Evolutionary conservation across 1,139 yeast species (phyloP).

Genomic region (Saccharomyces hybrid): DNA sequence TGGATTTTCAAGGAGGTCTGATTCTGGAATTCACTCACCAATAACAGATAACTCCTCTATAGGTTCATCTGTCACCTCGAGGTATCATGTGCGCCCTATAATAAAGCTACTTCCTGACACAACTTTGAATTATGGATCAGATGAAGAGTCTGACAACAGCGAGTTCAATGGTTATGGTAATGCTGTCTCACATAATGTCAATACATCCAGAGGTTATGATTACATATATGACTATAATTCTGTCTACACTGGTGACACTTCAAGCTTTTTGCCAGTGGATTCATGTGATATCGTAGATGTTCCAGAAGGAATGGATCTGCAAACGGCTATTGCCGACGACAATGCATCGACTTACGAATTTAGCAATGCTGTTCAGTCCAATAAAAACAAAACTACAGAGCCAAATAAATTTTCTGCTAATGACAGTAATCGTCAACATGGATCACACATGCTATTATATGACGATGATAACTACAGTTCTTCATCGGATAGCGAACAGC

Average conservation of each 20-base stretch:
- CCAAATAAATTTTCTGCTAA: neutral
- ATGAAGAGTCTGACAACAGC: constrained; percentile 53
- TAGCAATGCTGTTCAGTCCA: constrained; percentile 6
- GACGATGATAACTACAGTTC: constrained; percentile 38
- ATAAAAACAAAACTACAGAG: neutral
- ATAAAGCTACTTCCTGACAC: constrained; percentile 79
- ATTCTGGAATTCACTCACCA: constrained; percentile 19
- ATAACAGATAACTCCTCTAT: constrained; percentile 31
- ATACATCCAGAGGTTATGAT: constrained; percentile 70
- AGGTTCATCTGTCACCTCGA: constrained; percentile 24
- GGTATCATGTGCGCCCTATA: constrained; percentile 36
- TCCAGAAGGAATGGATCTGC: constrained; percentile 34
- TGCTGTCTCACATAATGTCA: constrained; percentile 70
- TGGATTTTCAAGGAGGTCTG: constrained; percentile 26
- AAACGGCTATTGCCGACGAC: constrained; percentile 26
- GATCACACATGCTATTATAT: constrained; percentile 4
- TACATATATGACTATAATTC: constrained; percentile 84
- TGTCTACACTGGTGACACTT: constrained; percentile 55
- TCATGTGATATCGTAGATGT: constrained; percentile 41
- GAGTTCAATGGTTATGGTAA: constrained; percentile 37
- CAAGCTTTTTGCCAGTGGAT: constrained; percentile 30
- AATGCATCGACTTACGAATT: constrained; percentile 12
- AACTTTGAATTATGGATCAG: constrained; percentile 68
- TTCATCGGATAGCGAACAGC: constrained; percentile 39
- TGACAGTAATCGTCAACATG: neutral